Percentiles rank a stretch among this genome's conserved stretches.
phyloP scores from a whole-genome alignment of 2,329 filamentous ascomycete species.

The Fusarium sp. region DNA sequence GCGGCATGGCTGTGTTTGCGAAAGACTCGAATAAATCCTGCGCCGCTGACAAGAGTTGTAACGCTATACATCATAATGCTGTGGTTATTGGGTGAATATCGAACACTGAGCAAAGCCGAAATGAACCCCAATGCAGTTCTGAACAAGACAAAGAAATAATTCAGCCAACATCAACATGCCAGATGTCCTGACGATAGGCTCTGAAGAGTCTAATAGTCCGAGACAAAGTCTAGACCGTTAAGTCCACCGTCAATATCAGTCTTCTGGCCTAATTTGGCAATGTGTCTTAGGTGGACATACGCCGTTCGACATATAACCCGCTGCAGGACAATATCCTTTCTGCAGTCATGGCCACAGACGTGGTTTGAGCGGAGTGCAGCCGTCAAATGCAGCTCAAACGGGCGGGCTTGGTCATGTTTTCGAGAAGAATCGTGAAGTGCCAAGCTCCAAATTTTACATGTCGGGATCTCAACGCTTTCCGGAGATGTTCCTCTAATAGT shows the following conservation, averaged over 20 bases:
- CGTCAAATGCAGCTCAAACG: conserved; percentile 9
- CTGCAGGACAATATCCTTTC: conserved; percentile 37
- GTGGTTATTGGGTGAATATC: neutral
- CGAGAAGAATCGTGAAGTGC: neutral
- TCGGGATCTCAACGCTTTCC: neutral
- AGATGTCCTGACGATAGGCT: conserved; percentile 15
- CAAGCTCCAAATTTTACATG: neutral
- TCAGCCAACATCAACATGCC: neutral
- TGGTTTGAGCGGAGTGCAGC: conserved; percentile 25
- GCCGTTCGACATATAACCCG: conserved; percentile 35
- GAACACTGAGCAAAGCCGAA: neutral
- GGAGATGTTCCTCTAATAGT: neutral
- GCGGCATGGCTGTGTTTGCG: conserved; percentile 36
- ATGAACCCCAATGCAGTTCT: neutral
- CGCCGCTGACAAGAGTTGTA: conserved; percentile 17
- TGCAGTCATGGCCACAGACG: conserved; percentile 40
- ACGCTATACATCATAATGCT: neutral
- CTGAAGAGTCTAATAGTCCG: conserved; percentile 1
- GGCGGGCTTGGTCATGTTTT: neutral
- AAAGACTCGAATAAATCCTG: conserved; percentile 28
- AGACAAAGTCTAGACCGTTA: conserved; percentile 40
- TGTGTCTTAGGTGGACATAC: conserved; percentile 26
- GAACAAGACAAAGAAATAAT: neutral
- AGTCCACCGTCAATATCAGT: conserved; percentile 38
- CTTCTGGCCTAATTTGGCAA: conserved; percentile 38